Conservation (phyloP, 306 rosid species). For the Datisca glomerata region DNA sequence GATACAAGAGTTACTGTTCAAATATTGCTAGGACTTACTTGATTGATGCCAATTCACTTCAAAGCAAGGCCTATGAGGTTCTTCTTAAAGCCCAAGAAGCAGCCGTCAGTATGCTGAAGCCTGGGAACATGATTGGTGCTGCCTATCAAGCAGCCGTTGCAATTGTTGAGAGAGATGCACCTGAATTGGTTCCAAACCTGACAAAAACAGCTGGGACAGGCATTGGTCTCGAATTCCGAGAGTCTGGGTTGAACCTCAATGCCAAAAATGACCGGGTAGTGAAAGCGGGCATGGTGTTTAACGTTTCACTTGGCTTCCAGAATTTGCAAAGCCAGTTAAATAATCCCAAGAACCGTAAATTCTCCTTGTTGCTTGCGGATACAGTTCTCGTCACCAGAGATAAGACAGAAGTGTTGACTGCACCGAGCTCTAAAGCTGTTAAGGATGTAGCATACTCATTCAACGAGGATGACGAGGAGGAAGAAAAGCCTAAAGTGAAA, state of each 20-base stretch:
- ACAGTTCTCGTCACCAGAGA: conserved; percentile 57
- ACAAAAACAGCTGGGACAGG: conserved; percentile 92
- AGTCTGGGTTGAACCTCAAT: conserved; percentile 79
- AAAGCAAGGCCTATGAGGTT: conserved; percentile 80
- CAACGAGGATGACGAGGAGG: conserved; percentile 77
- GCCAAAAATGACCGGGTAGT: conserved; percentile 64
- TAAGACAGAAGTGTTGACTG: conserved; percentile 55
- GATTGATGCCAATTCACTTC: conserved; percentile 79
- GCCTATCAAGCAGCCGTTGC: conserved; percentile 75
- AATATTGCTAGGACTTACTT: conserved; percentile 75
- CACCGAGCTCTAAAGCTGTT: conserved; percentile 55
- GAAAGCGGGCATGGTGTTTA: conserved; percentile 79
- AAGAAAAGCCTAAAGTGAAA: conserved; percentile 32
- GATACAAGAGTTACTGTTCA: conserved; percentile 88
- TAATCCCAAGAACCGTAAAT: conserved; percentile 40
- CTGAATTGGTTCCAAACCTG: conserved; percentile 53
- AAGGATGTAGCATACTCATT: conserved; percentile 86
- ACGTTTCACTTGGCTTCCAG: conserved; percentile 84
- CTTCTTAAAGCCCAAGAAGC: conserved; percentile 86
- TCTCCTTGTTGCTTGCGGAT: conserved; percentile 80
- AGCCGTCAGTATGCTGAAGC: conserved; percentile 53
- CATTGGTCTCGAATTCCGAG: conserved; percentile 92
- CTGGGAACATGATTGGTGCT: conserved; percentile 51
- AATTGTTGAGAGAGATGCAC: conserved; percentile 69
- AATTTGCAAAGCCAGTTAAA: conserved; percentile 41